A percentile compares a stretch with the other conserved stretches of the same genome.
Evolutionary conservation across 2,329 filamentous ascomycete species (phyloP).

Genomic region (Verticillium zaregamsianum): DNA sequence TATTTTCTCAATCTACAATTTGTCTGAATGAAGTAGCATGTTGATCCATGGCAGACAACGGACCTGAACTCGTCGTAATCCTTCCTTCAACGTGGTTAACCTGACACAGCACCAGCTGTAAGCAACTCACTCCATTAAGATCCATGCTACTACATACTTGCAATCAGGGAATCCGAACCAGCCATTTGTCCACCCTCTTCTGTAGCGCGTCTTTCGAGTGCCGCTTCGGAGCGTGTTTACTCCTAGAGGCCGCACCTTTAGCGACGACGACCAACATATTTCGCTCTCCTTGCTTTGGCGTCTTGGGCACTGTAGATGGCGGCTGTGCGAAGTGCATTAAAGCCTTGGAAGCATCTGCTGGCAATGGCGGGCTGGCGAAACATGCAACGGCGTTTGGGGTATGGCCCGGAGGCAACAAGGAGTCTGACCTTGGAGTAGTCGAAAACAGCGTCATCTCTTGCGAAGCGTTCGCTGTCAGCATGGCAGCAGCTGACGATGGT

Average conservation of each 20-base stretch:
- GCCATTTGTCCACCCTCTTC: neutral
- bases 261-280: neutral
- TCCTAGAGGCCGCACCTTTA: neutral
- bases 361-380: neutral
- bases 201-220: neutral
- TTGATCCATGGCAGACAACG: neutral
- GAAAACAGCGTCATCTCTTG: too few relatives aligned
- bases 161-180: neutral
- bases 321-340: neutral
- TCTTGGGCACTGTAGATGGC: neutral
- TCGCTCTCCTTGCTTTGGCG: neutral
- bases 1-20: neutral
- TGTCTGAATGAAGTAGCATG: neutral
- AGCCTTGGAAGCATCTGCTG: neutral
- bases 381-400: too few relatives aligned
- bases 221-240: neutral
- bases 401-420: too few relatives aligned
- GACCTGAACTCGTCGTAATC: neutral
- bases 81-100: neutral
- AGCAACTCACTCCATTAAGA: neutral
- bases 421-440: too few relatives aligned
- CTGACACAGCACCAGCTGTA: neutral
- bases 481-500: too few relatives aligned
- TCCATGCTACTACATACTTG: neutral
- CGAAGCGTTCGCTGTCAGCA: too few relatives aligned